Percentiles rank a stretch among this genome's conserved stretches.
Evolutionary conservation across 345 rosid species (phyloP).

Genomic region (Trapa incisa): DNA sequence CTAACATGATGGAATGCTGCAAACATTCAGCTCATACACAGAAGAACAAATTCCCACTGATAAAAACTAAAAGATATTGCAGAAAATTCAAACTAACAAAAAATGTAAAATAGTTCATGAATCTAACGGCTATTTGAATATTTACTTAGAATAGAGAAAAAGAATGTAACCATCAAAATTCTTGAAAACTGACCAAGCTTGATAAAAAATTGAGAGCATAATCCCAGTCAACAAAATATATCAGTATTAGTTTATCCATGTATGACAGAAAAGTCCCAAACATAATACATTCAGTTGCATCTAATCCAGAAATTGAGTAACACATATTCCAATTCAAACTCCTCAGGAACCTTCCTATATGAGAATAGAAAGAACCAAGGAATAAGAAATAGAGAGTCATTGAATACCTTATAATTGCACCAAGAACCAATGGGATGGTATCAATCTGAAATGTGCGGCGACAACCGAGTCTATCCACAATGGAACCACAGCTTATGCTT

Average conservation of each 20-base stretch:
- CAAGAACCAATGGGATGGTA: conserved; percentile 44
- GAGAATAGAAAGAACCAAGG: not conserved
- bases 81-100: not conserved
- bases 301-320: not conserved
- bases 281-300: not conserved
- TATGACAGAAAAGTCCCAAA: not conserved
- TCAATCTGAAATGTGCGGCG: conserved; percentile 57
- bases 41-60: not conserved
- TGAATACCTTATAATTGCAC: conserved; percentile 51
- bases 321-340: not conserved
- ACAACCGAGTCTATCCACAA: conserved; percentile 56
- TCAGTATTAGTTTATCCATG: not conserved
- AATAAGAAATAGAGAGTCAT: not conserved
- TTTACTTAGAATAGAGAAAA: not conserved
- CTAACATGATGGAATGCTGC: not conserved
- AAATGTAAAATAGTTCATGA: not conserved
- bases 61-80: not conserved
- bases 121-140: not conserved
- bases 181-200: not conserved
- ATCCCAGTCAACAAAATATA: not conserved
- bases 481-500: conserved; percentile 43
- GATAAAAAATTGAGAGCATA: not conserved
- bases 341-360: not conserved
- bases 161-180: not conserved
- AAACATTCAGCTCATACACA: not conserved